These are phyloP conservation scores for Thraustochytrium aureum DNA, from an alignment of 352 stramenopile species.

Conservation along the genomic window DNA sequence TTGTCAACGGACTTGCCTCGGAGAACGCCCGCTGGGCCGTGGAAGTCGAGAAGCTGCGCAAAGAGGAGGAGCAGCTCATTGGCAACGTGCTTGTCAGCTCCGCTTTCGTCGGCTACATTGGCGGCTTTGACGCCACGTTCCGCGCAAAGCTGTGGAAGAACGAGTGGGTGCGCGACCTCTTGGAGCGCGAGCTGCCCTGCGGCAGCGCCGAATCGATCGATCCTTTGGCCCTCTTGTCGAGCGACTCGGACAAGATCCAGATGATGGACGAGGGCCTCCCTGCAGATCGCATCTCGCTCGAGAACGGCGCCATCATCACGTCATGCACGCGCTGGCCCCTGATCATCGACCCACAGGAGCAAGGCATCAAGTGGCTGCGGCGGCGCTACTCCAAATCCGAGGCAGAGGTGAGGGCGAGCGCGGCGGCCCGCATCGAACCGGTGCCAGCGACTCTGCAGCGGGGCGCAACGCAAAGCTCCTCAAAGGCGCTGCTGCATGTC, in stretches of 20 bases:
- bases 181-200: constrained; percentile 78
- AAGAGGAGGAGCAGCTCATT: constrained; percentile 88
- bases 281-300: constrained; percentile 95
- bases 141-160: constrained; percentile 74
- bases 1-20: constrained; percentile 91
- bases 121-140: constrained; percentile 92
- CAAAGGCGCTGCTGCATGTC: background rate
- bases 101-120: constrained; percentile 97
- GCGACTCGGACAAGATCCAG: constrained; percentile 93
- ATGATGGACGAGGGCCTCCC: constrained; percentile 85
- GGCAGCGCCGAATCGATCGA: constrained; percentile 88
- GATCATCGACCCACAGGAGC: constrained; percentile 96
- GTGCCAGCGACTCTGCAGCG: background rate
- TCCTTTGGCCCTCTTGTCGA: constrained; percentile 92
- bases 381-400: constrained; percentile 41
- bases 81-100: constrained; percentile 95
- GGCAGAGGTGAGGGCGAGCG: background rate
- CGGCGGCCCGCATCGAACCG: background rate
- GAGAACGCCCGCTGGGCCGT: constrained; percentile 96
- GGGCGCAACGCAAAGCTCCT: background rate
- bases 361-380: constrained; percentile 97
- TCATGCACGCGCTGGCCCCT: constrained; percentile 97
- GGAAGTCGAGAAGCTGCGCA: constrained; percentile 91
- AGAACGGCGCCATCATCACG: constrained; percentile 96
- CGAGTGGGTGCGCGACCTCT: constrained; percentile 81